phyloP scores from a whole-genome alignment of 805 yeast genomes.

The Yarrowia hollandica region DNA sequence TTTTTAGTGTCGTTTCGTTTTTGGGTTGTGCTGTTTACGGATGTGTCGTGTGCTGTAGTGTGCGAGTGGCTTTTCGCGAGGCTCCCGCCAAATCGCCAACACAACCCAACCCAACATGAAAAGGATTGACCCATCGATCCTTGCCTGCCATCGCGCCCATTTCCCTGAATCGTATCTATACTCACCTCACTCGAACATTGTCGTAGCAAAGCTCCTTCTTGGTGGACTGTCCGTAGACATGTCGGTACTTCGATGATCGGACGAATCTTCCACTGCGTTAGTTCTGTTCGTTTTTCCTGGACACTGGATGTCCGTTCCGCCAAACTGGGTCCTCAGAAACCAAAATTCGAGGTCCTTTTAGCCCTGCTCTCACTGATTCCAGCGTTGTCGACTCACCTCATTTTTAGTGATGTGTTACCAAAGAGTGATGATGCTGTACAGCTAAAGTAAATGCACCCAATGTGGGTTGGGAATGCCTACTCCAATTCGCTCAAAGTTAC shows the following conservation, averaged over 20 bases:
- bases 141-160: too few species aligned
- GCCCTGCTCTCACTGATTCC: neutral
- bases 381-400: slow-evolving; percentile 5
- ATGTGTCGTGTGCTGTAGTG: slow-evolving; percentile 1
- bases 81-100: too few species aligned
- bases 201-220: slow-evolving; percentile 72
- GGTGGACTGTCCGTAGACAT: slow-evolving; percentile 88
- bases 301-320: too few species aligned
- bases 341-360: too few species aligned
- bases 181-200: slow-evolving; percentile 47
- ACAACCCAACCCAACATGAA: too few species aligned
- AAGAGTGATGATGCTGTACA: slow-evolving; percentile 21
- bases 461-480: slow-evolving; percentile 7
- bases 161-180: too few species aligned
- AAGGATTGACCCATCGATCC: neutral
- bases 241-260: slow-evolving; percentile 95
- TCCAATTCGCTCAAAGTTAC: slow-evolving; percentile 28
- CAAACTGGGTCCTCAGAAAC: too few species aligned
- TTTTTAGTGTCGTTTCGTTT: too few species aligned
- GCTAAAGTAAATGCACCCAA: neutral
- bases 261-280: slow-evolving; percentile 61
- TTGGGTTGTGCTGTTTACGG: slow-evolving; percentile 12
- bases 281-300: too few species aligned
- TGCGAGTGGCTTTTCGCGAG: too few species aligned
- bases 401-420: slow-evolving; percentile 26